Conservation (phyloP, 176 grass and related monocot species). For the Juncus inflexus region DNA sequence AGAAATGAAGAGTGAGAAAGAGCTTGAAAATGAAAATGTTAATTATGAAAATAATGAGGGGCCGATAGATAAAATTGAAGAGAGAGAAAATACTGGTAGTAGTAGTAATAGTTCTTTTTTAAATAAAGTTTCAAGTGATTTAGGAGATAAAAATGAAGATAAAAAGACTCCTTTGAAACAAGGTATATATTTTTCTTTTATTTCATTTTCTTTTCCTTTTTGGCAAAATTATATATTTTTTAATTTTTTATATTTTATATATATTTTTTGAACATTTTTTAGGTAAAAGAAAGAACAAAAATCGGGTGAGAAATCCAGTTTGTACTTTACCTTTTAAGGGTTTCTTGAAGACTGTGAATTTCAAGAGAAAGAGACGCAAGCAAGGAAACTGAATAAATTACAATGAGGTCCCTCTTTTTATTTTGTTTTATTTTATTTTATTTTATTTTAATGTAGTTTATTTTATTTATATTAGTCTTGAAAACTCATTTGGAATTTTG, state of each 20-base stretch:
- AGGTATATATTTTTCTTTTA: neutral
- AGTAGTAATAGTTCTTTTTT: constrained; percentile 10
- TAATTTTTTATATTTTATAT: neutral
- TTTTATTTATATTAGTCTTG: too few relatives aligned
- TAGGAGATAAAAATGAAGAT: constrained; percentile 15
- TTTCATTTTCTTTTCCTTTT: neutral
- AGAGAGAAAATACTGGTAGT: neutral
- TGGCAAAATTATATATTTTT: neutral
- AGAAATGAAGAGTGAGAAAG: constrained; percentile 18
- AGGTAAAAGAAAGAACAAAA: constrained; percentile 52
- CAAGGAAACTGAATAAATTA: too few relatives aligned
- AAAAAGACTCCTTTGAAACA: neutral
- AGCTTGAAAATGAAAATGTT: neutral
- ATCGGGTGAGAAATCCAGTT: constrained; percentile 8
- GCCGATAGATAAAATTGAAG: too few relatives aligned
- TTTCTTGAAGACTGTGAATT: constrained; percentile 49
- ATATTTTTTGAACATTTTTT: constrained; percentile 30
- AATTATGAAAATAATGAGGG: too few relatives aligned
- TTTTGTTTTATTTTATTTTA: constrained; percentile 1
- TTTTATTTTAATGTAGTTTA: too few relatives aligned
- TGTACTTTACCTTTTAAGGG: constrained; percentile 55
- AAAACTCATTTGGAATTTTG: too few relatives aligned
- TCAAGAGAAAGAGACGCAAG: constrained; percentile 51
- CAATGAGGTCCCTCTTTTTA: constrained; percentile 15
- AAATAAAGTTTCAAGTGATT: constrained; percentile 18